Conservation (phyloP, 1,284 basidiomycete genomes). For the Marasmius tenuissimus region DNA sequence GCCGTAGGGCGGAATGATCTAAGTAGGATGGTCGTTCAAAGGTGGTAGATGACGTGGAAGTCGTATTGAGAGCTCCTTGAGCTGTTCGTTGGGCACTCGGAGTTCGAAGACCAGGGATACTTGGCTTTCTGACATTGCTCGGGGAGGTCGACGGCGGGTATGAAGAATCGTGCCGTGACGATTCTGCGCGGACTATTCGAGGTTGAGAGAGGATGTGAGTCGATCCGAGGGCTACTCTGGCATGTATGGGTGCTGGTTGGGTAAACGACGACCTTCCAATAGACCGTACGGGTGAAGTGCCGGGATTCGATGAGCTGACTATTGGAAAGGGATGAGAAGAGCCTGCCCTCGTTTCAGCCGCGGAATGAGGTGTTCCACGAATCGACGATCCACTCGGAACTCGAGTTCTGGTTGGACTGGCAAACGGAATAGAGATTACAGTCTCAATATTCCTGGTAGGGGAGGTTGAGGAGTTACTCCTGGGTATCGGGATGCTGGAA, state of each 20-base stretch:
- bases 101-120: constrained; percentile 28
- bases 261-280: constrained; percentile 38
- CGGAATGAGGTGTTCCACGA: constrained; percentile 16
- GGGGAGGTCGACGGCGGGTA: constrained; percentile 39
- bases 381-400: constrained; percentile 28
- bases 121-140: constrained; percentile 46
- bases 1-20: constrained; percentile 68
- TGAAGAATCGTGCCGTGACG: constrained; percentile 34
- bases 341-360: constrained; percentile 31
- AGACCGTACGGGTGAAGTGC: constrained; percentile 38
- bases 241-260: constrained; percentile 19
- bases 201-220: constrained; percentile 52
- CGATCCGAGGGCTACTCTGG: constrained; percentile 16
- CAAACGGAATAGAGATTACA: constrained; percentile 59
- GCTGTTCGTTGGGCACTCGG: constrained; percentile 13
- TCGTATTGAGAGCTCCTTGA: constrained; percentile 12
- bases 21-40: constrained; percentile 73
- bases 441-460: constrained; percentile 60
- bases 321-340: constrained; percentile 34
- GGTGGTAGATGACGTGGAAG: constrained; percentile 29
- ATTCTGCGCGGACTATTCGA: constrained; percentile 58
- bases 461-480: constrained; percentile 41
- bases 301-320: constrained; percentile 24
- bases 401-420: constrained; percentile 39
- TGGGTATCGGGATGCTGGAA: constrained; percentile 62